Evolutionary conservation across 495 filamentous ascomycete species (phyloP).

Genomic region (Penicillium paxilli): DNA sequence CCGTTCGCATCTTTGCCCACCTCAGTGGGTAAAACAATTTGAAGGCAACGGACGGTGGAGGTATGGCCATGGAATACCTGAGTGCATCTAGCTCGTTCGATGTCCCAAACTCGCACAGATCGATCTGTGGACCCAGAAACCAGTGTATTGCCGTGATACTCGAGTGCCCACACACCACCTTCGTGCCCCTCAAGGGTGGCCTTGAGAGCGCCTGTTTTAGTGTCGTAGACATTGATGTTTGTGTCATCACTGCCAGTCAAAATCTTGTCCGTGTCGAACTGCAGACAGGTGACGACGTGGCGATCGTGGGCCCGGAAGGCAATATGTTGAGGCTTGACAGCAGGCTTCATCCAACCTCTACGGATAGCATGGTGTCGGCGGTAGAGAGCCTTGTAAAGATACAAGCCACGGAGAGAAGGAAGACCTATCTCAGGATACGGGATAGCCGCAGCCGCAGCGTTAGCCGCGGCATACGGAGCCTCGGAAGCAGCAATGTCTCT

Average conservation of each 20-base stretch:
- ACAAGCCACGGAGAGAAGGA: slow-evolving; percentile 73
- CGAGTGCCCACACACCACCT: slow-evolving; percentile 95
- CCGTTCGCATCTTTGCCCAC: slow-evolving; percentile 72
- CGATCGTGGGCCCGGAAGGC: slow-evolving; percentile 94
- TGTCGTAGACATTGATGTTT: slow-evolving; percentile 98
- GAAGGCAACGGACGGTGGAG: slow-evolving; percentile 92
- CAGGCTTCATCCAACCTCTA: slow-evolving; percentile 83
- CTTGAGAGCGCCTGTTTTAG: slow-evolving; percentile 84
- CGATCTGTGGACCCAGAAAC: slow-evolving; percentile 97
- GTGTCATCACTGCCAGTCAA: slow-evolving; percentile 97
- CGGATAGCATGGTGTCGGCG: slow-evolving; percentile 87
- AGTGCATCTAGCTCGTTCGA: slow-evolving; percentile 83
- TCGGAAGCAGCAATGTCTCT: slow-evolving; percentile 53
- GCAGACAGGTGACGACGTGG: slow-evolving; percentile 95
- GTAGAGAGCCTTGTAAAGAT: slow-evolving; percentile 96
- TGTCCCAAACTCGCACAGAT: slow-evolving; percentile 97
- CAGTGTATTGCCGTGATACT: slow-evolving; percentile 91
- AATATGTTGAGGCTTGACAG: slow-evolving; percentile 86
- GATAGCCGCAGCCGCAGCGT: slow-evolving; percentile 75
- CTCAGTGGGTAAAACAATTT: slow-evolving; percentile 86
- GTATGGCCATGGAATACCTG: slow-evolving; percentile 98
- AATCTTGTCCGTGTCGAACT: slow-evolving; percentile 97
- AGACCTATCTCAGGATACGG: slow-evolving; percentile 81
- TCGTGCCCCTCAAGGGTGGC: slow-evolving; percentile 89
- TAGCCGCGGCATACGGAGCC: slow-evolving; percentile 83